phyloP scores from a whole-genome alignment of 164 flowering plant genomes.

The Chloranthus sessilifolius region DNA sequence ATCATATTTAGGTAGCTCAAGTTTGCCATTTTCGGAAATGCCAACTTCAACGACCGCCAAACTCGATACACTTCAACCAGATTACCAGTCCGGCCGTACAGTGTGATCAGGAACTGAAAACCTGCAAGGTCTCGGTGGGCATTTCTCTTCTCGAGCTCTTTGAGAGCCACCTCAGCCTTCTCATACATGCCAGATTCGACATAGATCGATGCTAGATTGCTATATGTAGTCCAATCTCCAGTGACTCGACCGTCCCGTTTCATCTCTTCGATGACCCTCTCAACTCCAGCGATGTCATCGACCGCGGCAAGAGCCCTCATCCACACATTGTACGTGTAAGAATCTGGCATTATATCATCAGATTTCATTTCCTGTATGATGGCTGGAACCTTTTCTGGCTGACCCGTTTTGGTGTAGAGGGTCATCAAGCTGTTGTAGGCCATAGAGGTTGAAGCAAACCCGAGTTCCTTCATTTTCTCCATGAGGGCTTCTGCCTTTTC shows the following conservation, averaged over 20 bases:
- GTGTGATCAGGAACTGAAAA: constrained; percentile 72
- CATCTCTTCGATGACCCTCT: constrained; percentile 86
- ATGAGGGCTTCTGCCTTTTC: constrained; percentile 85
- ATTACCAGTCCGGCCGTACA: constrained; percentile 74
- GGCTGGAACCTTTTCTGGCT: constrained; percentile 60
- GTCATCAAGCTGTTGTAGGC: constrained; percentile 92
- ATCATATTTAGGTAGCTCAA: constrained; percentile 82
- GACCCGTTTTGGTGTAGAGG: constrained; percentile 56
- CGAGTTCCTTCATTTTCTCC: constrained; percentile 90
- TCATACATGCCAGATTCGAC: constrained; percentile 64
- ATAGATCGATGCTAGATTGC: constrained; percentile 90
- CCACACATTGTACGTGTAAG: constrained; percentile 79
- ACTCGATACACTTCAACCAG: constrained; percentile 72
- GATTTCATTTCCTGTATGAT: constrained; percentile 87
- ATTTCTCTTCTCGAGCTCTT: constrained; percentile 76
- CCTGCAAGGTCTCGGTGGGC: constrained; percentile 45
- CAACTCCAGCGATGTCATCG: constrained; percentile 75
- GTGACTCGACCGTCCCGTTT: constrained; percentile 75
- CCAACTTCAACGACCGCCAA: constrained; percentile 85
- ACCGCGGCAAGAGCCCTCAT: constrained; percentile 85
- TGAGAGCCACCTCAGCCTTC: constrained; percentile 78
- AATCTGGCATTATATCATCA: constrained; percentile 46
- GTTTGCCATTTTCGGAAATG: constrained; percentile 68
- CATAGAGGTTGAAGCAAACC: constrained; percentile 57
- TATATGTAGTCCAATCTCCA: constrained; percentile 90